Evolutionary conservation across 805 yeast genomes (phyloP).

Genomic region (Candida insectalens): DNA sequence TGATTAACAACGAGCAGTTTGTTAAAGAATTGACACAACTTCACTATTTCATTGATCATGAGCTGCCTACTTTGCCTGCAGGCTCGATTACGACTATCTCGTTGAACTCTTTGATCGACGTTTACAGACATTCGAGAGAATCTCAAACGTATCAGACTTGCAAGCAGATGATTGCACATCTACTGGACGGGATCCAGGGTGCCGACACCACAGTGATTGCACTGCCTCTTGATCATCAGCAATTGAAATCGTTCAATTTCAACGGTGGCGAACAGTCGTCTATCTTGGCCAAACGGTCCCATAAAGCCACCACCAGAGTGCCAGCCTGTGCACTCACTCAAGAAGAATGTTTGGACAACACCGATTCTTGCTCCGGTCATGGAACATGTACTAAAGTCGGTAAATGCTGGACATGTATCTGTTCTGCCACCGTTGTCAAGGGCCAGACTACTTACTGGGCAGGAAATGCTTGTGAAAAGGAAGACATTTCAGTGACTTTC

Average conservation of each 20-base stretch:
- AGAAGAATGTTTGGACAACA: constrained; percentile 36
- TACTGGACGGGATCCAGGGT: constrained; percentile 4
- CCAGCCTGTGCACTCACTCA: constrained; percentile 30
- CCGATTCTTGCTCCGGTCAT: constrained; percentile 42
- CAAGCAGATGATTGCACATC: constrained; percentile 24
- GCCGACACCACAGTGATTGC: constrained; percentile 24
- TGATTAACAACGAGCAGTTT: constrained; percentile 36
- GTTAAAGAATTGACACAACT: constrained; percentile 40
- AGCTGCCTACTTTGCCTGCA: constrained; percentile 9
- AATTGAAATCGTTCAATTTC: constrained; percentile 6
- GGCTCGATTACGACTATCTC: constrained; percentile 26
- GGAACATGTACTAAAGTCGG: constrained; percentile 37
- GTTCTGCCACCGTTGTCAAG: constrained; percentile 32
- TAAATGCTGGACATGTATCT: constrained; percentile 41
- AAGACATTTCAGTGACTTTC: constrained; percentile 56
- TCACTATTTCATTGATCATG: constrained; percentile 26
- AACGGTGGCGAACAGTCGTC: neutral
- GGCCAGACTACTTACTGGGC: constrained; percentile 44
- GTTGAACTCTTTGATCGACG: constrained; percentile 31
- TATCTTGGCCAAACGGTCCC: neutral
- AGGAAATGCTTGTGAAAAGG: constrained; percentile 54
- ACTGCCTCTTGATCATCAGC: constrained; percentile 21
- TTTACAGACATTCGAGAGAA: constrained; percentile 34
- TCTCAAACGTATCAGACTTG: constrained; percentile 33
- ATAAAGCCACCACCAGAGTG: neutral